These are phyloP conservation scores for Alternaria tenuissima DNA, from an alignment of 2,329 filamentous ascomycete genomes.

Conservation along the genomic window DNA sequence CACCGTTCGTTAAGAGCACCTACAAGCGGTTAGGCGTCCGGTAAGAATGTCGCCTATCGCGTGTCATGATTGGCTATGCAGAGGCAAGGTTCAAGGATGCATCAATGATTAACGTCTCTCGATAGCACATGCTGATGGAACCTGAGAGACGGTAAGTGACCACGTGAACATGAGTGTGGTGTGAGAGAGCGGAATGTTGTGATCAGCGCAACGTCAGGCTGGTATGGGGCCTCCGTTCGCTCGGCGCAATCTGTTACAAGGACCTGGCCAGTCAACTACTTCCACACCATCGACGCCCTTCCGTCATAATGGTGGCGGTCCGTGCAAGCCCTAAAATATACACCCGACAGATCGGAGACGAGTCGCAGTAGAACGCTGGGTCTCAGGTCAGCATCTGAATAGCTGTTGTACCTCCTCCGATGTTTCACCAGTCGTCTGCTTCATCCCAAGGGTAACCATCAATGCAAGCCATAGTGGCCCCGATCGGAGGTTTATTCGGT, in stretches of 20 bases:
- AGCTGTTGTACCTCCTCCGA: slow-evolving; percentile 14
- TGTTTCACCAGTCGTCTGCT: slow-evolving; percentile 21
- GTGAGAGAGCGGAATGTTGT: slow-evolving; percentile 21
- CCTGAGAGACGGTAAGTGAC: slow-evolving; percentile 26
- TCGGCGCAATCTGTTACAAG: slow-evolving; percentile 9
- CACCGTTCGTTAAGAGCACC: slow-evolving; percentile 43
- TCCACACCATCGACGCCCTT: slow-evolving; percentile 13
- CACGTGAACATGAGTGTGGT: slow-evolving; percentile 18
- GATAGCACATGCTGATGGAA: slow-evolving; percentile 40
- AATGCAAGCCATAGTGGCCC: slow-evolving; percentile 25
- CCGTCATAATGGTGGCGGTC: slow-evolving; percentile 23
- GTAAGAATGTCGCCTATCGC: slow-evolving; percentile 30
- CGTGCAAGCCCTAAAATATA: slow-evolving; percentile 13
- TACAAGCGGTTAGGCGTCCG: slow-evolving; percentile 33
- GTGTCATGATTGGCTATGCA: slow-evolving; percentile 37
- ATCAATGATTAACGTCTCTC: slow-evolving; percentile 21
- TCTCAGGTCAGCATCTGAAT: slow-evolving; percentile 30
- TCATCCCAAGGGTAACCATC: slow-evolving; percentile 25
- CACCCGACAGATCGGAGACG: slow-evolving; percentile 37
- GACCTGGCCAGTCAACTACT: slow-evolving; percentile 13
- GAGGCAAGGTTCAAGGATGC: slow-evolving; percentile 9
- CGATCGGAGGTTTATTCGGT: slow-evolving; percentile 26
- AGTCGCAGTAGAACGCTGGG: slow-evolving; percentile 29
- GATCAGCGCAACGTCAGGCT: slow-evolving; percentile 31
- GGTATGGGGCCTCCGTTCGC: slow-evolving; percentile 14